Evolutionary conservation across 495 filamentous ascomycete species (phyloP), one percentile per base, ranked within the genome.

Genomic region (Aspergillus campestris): DNA sequence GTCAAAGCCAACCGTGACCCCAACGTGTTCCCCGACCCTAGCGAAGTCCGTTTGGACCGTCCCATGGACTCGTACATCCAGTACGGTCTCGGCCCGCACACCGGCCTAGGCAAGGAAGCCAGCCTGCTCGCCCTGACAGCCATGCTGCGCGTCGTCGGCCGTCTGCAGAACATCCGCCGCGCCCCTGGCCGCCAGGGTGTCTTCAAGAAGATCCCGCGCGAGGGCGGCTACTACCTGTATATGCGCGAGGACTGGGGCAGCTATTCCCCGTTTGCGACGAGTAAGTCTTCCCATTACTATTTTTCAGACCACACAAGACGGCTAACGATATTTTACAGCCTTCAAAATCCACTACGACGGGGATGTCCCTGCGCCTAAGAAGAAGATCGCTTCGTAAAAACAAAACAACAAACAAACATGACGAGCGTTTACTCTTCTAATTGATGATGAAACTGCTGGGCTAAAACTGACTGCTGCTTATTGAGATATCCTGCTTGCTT

Each of bases 231-330:
- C 57, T 78, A 77, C 24, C 59, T 80, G 24, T 94, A 89, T 52
- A 73, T 94, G 68, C 77, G 79, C 42, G 79, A 86, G 61, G 84
- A 94, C 53, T 77, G 81, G 64, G 81, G 82, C 24, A 72, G 73
- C 29, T 80, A 80, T 64, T 85, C 74, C 58, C 74, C 84, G 6
- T 91, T 88, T 71, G 87, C 88, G 0, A 80, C 75, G 27, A 82
- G 77, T 65, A 79, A 71, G 73, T 60, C 5, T 8, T 30, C 38
- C 31, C 36, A 6, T 33, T 8, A 8, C 2, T 7, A 14, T 24
- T 9, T 3, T 32, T 0, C 18, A 31, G 13, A 3, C 3, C 13
- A 1, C 11, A 42, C 8, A 34, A 42, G 4, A 3, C 30, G n/a
- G 41, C 54, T 63, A 44, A 60, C 37, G 6, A 35, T 8, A 12